phyloP scores from a whole-genome alignment of 306 rosid genomes.

The Lupinus albus region DNA sequence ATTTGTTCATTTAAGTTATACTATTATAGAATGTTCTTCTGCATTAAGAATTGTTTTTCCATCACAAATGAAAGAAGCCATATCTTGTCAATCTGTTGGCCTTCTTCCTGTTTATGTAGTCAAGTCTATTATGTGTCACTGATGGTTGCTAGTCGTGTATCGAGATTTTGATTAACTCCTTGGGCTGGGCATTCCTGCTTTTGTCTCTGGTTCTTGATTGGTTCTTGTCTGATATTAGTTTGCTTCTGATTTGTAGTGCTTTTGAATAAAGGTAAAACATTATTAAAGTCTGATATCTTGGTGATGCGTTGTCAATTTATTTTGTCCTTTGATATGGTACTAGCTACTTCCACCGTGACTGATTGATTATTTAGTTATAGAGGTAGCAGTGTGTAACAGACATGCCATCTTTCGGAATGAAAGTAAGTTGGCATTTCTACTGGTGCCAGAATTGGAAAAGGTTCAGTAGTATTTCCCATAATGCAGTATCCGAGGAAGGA shows the following conservation, averaged over 20 bases:
- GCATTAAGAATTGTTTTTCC: conserved; percentile 16
- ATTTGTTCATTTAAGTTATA: conserved; percentile 20
- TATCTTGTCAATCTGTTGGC: conserved; percentile 18
- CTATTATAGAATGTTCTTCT: conserved; percentile 16
- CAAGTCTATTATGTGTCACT: conserved; percentile 18
- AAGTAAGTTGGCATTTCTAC: conserved; percentile 33
- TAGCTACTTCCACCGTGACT: conserved; percentile 26
- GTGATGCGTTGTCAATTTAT: conserved; percentile 16
- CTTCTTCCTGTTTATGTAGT: conserved; percentile 35
- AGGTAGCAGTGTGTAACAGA: conserved; percentile 39
- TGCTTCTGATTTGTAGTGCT: conserved; percentile 26
- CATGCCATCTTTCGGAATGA: conserved; percentile 32
- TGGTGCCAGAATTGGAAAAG: conserved; percentile 36
- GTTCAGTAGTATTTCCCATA: conserved; percentile 33
- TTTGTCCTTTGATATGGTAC: conserved; percentile 13
- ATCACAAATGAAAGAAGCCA: conserved; percentile 29
- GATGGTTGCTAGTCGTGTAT: conserved; percentile 35
- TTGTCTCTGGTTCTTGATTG: conserved; percentile 35
- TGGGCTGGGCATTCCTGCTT: conserved; percentile 31
- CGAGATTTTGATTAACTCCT: conserved; percentile 29
- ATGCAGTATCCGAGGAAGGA: conserved; percentile 41
- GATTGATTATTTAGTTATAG: conserved; percentile 40
- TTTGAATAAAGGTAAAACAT: background rate
- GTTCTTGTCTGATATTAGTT: conserved; percentile 10
- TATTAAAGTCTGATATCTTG: conserved; percentile 10